These are phyloP conservation scores for Russula brevipes DNA, from an alignment of 768 basidiomycete species.

Conservation along the genomic window DNA sequence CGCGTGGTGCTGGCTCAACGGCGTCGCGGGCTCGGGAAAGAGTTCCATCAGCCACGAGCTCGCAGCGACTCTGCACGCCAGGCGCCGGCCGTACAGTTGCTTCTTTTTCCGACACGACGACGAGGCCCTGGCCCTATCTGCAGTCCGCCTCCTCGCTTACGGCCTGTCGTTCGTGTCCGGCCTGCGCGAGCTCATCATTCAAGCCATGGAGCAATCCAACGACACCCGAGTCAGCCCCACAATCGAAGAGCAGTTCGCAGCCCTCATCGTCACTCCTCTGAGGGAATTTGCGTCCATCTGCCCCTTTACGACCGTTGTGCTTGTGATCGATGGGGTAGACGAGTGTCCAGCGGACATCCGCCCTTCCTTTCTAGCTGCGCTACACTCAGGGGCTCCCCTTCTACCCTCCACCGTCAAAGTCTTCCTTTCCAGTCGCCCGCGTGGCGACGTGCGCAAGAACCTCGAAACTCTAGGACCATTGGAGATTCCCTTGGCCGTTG, in stretches of 20 bases:
- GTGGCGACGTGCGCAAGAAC: conserved; percentile 3
- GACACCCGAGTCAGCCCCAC: conserved; percentile 8
- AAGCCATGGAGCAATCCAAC: conserved; percentile 11
- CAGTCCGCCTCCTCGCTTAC: conserved; percentile 22
- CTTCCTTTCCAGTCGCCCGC: conserved; percentile 24
- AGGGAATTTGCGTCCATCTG: conserved; percentile 12
- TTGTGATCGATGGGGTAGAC: conserved; percentile 25
- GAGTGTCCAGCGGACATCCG: conserved; percentile 20
- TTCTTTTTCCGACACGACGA: conserved; percentile 25
- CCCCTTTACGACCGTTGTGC: conserved; percentile 13
- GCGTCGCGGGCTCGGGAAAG: conserved; percentile 26
- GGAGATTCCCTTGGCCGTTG: conserved; percentile 3
- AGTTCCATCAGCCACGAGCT: conserved; percentile 25
- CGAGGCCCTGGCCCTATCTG: conserved; percentile 14
- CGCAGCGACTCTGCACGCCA: conserved; percentile 15
- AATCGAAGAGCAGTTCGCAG: conserved; percentile 23
- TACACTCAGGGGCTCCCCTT: conserved; percentile 4
- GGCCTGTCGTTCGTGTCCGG: conserved; percentile 18
- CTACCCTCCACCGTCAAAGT: conserved; percentile 20
- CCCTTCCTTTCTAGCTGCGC: conserved; percentile 8
- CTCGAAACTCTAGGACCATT: neutral
- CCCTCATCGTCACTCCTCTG: conserved; percentile 18
- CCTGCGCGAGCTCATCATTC: conserved; percentile 11
- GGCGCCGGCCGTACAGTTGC: conserved; percentile 20
- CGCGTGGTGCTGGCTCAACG: conserved; percentile 20